phyloP scores from a whole-genome alignment of 2,329 filamentous ascomycete species.

The Talaromyces marneffei region DNA sequence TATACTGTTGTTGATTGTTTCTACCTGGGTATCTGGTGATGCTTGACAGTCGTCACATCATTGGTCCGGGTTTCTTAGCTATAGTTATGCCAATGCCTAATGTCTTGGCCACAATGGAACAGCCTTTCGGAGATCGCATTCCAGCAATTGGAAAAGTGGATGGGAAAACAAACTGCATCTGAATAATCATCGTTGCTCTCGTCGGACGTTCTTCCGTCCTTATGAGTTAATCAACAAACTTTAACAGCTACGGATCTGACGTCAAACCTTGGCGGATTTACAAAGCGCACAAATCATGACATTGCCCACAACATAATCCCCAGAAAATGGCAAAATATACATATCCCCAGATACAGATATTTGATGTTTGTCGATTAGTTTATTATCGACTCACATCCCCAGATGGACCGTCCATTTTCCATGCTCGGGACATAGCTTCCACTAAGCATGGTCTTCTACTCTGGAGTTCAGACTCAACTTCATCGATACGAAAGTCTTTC shows the following conservation, averaged over 20 bases:
- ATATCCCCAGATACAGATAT: constrained; percentile 8
- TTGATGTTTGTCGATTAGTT: background rate
- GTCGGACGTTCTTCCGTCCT: constrained; percentile 11
- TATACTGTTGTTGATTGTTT: background rate
- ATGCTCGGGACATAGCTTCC: background rate
- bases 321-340: constrained; percentile 11
- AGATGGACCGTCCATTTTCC: background rate
- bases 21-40: background rate
- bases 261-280: constrained; percentile 12
- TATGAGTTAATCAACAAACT: constrained; percentile 7
- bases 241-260: constrained; percentile 11
- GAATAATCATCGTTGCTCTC: background rate
- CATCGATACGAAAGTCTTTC: background rate
- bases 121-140: constrained; percentile 2
- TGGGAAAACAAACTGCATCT: background rate
- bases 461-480: background rate
- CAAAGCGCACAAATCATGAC: constrained; percentile 9
- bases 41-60: constrained; percentile 2
- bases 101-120: background rate
- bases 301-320: constrained; percentile 14
- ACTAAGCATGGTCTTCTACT: constrained; percentile 12
- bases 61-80: constrained; percentile 1
- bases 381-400: constrained; percentile 11
- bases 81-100: background rate
- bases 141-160: background rate